Evolutionary conservation across 2,329 filamentous ascomycete genomes (phyloP).

Genomic region (Podosphaera leucotricha): DNA sequence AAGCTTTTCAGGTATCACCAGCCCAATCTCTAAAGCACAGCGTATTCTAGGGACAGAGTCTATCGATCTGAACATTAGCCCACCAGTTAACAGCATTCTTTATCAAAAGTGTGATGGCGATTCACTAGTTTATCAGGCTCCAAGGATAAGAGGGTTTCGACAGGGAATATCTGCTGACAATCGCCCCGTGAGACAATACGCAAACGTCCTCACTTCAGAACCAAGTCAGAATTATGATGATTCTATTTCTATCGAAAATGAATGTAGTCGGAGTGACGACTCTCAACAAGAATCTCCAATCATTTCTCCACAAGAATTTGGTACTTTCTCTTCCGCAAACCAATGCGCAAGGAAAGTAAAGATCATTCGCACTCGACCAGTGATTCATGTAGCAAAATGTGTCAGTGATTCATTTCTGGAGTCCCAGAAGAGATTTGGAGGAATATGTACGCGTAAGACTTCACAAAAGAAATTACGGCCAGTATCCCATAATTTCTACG

Average conservation of each 20-base stretch:
- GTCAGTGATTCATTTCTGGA: not conserved
- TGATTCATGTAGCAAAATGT: not conserved
- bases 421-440: not conserved
- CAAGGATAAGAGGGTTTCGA: not conserved
- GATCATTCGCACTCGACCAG: not conserved
- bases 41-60: not conserved
- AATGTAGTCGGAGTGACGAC: not conserved
- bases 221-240: not conserved
- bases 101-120: not conserved
- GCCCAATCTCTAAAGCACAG: not conserved
- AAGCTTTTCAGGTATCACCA: not conserved
- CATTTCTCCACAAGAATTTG: not conserved
- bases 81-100: not conserved
- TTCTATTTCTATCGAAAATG: not conserved
- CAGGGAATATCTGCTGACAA: not conserved
- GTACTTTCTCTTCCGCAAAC: not conserved
- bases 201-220: not conserved
- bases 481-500: not conserved
- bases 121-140: not conserved
- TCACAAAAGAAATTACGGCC: not conserved
- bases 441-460: not conserved
- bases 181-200: not conserved
- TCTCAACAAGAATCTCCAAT: not conserved
- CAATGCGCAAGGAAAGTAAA: not conserved
- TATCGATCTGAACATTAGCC: not conserved